phyloP scores from a whole-genome alignment of 1,284 basidiomycete species.

The Tylopilus sp. region DNA sequence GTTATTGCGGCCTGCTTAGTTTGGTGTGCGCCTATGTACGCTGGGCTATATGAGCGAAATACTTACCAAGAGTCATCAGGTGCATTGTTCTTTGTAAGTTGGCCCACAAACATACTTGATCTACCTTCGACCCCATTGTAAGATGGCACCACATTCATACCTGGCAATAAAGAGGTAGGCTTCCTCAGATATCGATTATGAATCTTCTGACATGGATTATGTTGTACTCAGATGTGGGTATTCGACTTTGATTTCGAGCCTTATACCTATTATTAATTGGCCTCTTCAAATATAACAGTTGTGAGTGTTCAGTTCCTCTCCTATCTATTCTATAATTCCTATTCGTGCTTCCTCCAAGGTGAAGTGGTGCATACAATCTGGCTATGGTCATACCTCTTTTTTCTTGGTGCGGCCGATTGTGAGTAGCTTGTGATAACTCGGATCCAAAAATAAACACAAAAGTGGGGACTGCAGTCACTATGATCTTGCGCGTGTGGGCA shows the following conservation, averaged over 20 bases:
- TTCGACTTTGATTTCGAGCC: too few species aligned
- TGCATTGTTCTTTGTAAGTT: constrained; percentile 1
- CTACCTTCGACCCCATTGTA: not conserved
- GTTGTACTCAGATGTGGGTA: not conserved
- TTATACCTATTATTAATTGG: too few species aligned
- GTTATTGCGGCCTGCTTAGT: not conserved
- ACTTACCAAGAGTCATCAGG: not conserved
- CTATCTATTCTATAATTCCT: too few species aligned
- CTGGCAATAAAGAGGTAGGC: not conserved
- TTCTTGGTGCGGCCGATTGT: not conserved
- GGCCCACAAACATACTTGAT: not conserved
- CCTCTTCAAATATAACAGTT: too few species aligned
- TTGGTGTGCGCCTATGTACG: not conserved
- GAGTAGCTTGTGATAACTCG: too few species aligned
- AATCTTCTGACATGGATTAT: not conserved
- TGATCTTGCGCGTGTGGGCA: not conserved
- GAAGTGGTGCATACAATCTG: not conserved
- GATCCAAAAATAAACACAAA: too few species aligned
- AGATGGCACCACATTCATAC: not conserved
- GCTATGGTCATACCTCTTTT: not conserved
- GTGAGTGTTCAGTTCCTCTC: too few species aligned
- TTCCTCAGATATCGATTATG: not conserved
- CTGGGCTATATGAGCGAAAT: not conserved
- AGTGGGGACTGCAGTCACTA: too few species aligned
- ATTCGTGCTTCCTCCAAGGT: not conserved